phyloP scores from a whole-genome alignment of 371 early-diverging fungal species.

The Chytridium lagenaria region DNA sequence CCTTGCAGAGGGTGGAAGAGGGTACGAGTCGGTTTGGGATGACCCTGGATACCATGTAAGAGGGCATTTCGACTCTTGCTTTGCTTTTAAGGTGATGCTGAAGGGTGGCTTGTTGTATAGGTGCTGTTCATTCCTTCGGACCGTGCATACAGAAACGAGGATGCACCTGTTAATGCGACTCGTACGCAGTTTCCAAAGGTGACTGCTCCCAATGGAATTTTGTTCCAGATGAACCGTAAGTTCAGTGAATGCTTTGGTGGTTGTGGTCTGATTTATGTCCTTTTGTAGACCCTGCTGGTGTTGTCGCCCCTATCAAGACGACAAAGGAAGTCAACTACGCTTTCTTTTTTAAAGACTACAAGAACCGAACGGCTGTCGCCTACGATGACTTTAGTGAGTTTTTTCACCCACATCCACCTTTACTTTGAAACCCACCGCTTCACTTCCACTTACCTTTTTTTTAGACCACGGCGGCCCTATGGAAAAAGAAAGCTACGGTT shows the following conservation, averaged over 20 bases:
- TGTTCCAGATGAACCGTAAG: constrained; percentile 4
- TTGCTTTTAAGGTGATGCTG: background rate
- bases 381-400: constrained; percentile 3
- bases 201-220: background rate
- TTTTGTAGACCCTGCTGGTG: background rate
- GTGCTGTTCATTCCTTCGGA: constrained; percentile 8
- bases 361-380: constrained; percentile 2
- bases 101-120: background rate
- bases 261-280: background rate
- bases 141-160: background rate
- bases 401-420: background rate
- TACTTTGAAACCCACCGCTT: no score
- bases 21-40: background rate
- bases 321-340: constrained; percentile 2
- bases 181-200: background rate
- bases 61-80: background rate
- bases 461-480: background rate
- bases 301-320: background rate
- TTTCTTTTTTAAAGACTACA: background rate
- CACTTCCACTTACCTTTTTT: background rate
- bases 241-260: background rate
- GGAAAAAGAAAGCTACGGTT: background rate
- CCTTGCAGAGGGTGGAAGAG: background rate
- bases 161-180: background rate
- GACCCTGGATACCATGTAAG: background rate